phyloP scores from a whole-genome alignment of 2,329 filamentous ascomycete species.

The Stachybotrys chartarum region DNA sequence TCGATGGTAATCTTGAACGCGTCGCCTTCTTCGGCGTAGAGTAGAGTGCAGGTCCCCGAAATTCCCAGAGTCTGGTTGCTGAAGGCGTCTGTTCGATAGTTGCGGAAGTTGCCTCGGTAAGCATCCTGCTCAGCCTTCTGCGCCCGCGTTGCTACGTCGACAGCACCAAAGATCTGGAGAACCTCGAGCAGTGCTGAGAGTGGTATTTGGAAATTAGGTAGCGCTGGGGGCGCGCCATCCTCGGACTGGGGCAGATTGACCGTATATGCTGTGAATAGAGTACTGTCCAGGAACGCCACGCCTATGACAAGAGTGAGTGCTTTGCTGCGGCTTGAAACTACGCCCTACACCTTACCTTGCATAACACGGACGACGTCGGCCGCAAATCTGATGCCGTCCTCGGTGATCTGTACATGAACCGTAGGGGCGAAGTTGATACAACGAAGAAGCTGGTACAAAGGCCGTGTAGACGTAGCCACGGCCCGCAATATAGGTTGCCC shows the following conservation, averaged over 20 bases:
- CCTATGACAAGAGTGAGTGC: slow-evolving; percentile 15
- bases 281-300: slow-evolving; percentile 74
- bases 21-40: slow-evolving; percentile 67
- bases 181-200: slow-evolving; percentile 85
- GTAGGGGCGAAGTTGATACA: slow-evolving; percentile 55
- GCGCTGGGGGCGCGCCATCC: slow-evolving; percentile 31
- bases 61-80: slow-evolving; percentile 76
- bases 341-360: slow-evolving; percentile 56
- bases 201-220: slow-evolving; percentile 78
- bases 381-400: slow-evolving; percentile 79
- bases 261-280: slow-evolving; percentile 79
- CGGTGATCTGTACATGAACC: slow-evolving; percentile 65
- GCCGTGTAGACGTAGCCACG: slow-evolving; percentile 69
- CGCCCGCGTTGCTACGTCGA: slow-evolving; percentile 55
- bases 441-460: slow-evolving; percentile 57
- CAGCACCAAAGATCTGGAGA: slow-evolving; percentile 88
- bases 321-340: slow-evolving; percentile 1
- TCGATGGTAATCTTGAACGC: slow-evolving; percentile 80
- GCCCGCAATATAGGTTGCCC: slow-evolving; percentile 59
- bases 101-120: slow-evolving; percentile 54
- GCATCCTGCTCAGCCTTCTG: slow-evolving; percentile 52
- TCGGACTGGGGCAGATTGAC: slow-evolving; percentile 45
- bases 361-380: slow-evolving; percentile 85
- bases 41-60: slow-evolving; percentile 76
- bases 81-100: slow-evolving; percentile 67